phyloP scores from a whole-genome alignment of 73 alveolate species.

The Blepharisma stoltei region DNA sequence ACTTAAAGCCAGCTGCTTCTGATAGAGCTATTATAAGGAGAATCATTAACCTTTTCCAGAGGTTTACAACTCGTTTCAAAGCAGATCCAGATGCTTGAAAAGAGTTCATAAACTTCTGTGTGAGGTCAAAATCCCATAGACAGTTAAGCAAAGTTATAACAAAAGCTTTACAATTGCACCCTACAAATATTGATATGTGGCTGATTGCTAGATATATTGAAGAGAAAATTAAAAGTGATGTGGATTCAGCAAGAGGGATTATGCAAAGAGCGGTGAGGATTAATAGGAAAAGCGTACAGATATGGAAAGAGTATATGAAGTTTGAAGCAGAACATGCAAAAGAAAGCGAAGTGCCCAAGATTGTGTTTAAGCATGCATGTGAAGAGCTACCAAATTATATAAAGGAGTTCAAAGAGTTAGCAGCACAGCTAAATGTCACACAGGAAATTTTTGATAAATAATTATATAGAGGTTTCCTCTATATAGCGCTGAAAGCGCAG shows the following conservation, averaged over 20 bases:
- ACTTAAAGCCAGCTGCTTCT: not conserved
- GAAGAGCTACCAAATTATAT: too few relatives aligned
- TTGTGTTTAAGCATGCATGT: too few relatives aligned
- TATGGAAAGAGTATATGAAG: slow-evolving; percentile 19
- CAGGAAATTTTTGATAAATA: too few relatives aligned
- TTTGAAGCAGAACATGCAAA: slow-evolving; percentile 16
- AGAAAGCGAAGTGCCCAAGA: not conserved
- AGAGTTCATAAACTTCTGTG: slow-evolving; percentile 28
- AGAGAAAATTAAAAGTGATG: not conserved
- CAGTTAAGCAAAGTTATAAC: slow-evolving; percentile 2
- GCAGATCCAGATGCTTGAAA: slow-evolving; percentile 5
- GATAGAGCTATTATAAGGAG: slow-evolving; percentile 23
- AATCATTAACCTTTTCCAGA: not conserved
- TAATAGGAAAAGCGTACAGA: not conserved
- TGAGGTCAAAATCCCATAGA: not conserved
- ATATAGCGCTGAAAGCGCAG: too few relatives aligned
- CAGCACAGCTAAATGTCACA: too few relatives aligned
- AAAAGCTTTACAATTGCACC: slow-evolving; percentile 19
- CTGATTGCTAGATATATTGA: not conserved
- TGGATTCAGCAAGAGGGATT: slow-evolving; percentile 9
- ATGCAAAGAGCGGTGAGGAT: not conserved
- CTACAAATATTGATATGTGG: slow-evolving; percentile 1
- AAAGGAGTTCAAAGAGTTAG: too few relatives aligned
- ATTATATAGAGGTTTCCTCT: too few relatives aligned
- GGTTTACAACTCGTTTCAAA: slow-evolving; percentile 1